Base-by-base conservation (phyloP, 805 yeast species). In the Candida odintsovae region DNA sequence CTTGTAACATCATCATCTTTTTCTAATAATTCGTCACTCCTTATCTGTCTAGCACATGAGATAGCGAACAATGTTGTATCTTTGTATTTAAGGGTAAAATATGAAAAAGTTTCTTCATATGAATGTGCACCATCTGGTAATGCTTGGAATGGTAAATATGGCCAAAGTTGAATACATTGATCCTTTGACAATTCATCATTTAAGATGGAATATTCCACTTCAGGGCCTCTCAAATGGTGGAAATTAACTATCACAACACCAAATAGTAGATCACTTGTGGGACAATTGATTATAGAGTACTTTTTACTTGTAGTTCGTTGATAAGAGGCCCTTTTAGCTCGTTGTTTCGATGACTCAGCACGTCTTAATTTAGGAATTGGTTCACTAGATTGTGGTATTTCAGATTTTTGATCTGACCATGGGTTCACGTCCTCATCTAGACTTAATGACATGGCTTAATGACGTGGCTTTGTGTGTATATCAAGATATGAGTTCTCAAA, bases 41-140 rank as follows among this genome's bases (percentile, higher is more conserved):
- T 72, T 38, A 92, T 75, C 65, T 92, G 98, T 35, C 96, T 75
- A 25, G 90, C 88, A 67, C 99, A 94, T 0, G 96, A 83, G 51
- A 96, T 87, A 1, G 96, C 99, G 72, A 94, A 94, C n/a, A 90
- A 65, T 0, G 99, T 94, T 1, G 79, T 75, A 26, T 72, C 73
- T 36, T 53, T 46, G 59, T 80, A 86, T 6, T 85, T 75, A 39
- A 92, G 68, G 21, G 96, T 90, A 67, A 92, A 92, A 61, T 88
- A 88, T 21, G 96, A 83, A 59, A 90, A 89, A 1, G 96, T 90
- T 64, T 94, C 98, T 61, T 90, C 95, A 61, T 83, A 92, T 20
- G 90, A 74, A 63, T 94, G 99, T 2, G 95, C 83, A 5, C 98
- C 98, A 66, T 94, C 99, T 0, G 99, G 98, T 20, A 94, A 69